Evolutionary conservation across 805 yeast genomes (phyloP).

Genomic region (Saccharomyces cerevisiae): DNA sequence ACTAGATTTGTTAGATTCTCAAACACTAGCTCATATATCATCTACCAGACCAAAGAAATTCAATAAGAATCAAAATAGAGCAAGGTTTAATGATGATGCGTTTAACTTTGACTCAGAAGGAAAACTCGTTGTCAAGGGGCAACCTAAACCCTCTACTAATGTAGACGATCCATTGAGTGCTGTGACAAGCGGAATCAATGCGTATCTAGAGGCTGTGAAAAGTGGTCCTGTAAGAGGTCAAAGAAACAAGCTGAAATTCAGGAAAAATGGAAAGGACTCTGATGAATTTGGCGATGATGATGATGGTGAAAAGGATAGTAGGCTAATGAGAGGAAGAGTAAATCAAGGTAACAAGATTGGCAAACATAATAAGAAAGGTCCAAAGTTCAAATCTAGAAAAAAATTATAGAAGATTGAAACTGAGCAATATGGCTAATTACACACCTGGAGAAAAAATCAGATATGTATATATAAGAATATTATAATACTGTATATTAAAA

Average conservation of each 20-base stretch:
- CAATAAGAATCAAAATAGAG: slow-evolving; percentile 35
- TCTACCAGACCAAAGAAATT: slow-evolving; percentile 71
- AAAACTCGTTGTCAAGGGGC: slow-evolving; percentile 30
- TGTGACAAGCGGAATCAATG: slow-evolving; percentile 63
- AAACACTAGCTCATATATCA: slow-evolving; percentile 79
- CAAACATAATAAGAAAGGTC: slow-evolving; percentile 20
- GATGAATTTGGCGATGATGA: slow-evolving; percentile 49
- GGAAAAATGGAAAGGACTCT: slow-evolving; percentile 48
- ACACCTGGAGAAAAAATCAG: background rate
- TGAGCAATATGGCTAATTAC: background rate
- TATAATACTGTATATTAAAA: background rate
- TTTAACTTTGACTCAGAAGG: slow-evolving; percentile 31
- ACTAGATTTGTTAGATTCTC: slow-evolving; percentile 78
- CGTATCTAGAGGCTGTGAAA: slow-evolving; percentile 87
- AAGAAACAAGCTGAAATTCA: slow-evolving; percentile 81
- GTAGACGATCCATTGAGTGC: slow-evolving; percentile 42
- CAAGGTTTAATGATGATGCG: slow-evolving; percentile 20
- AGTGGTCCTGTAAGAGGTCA: slow-evolving; percentile 93
- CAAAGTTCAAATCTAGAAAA: slow-evolving; percentile 25
- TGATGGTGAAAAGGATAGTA: slow-evolving; percentile 35
- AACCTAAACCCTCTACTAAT: slow-evolving; percentile 18
- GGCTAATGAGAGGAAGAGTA: slow-evolving; percentile 12
- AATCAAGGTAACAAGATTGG: slow-evolving; percentile 20
- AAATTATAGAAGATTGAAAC: slow-evolving; percentile 6
- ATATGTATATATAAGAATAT: background rate